phyloP scores from a whole-genome alignment of 345 rosid species.

The Gossypium arboreum region DNA sequence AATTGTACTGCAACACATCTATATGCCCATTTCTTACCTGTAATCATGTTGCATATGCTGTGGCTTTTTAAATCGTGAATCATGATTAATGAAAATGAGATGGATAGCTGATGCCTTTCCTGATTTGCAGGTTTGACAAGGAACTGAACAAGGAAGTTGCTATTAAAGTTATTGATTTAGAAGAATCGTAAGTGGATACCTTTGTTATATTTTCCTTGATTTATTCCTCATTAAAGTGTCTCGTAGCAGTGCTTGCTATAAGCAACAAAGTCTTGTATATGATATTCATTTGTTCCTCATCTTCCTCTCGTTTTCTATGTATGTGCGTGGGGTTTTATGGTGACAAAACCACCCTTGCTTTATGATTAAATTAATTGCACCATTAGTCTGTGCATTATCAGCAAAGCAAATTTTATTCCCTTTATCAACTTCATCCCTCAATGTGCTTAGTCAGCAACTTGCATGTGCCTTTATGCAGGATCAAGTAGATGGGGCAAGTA shows the following conservation, averaged over 20 bases:
- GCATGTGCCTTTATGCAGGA: neutral
- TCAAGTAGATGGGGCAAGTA: neutral
- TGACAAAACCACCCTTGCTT: neutral
- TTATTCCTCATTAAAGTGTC: neutral
- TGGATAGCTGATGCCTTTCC: constrained; percentile 21
- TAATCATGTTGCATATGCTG: neutral
- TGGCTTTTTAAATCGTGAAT: neutral
- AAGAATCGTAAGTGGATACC: constrained; percentile 82
- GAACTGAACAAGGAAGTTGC: constrained; percentile 96
- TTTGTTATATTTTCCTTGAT: neutral
- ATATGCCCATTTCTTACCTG: neutral
- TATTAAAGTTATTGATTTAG: constrained; percentile 96
- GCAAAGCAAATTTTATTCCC: neutral
- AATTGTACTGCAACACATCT: neutral
- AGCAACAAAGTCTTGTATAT: neutral
- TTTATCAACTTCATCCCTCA: neutral
- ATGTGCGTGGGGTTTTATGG: neutral
- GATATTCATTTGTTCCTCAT: constrained; percentile 4
- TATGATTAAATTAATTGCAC: constrained; percentile 1
- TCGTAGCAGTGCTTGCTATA: neutral
- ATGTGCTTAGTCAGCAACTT: neutral
- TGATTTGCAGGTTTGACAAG: constrained; percentile 79
- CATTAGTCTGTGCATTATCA: neutral
- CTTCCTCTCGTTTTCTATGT: neutral
- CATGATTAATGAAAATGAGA: neutral